These are phyloP conservation scores for Polyporus arcularius DNA, from an alignment of 768 basidiomycete species.

Conservation along the genomic window DNA sequence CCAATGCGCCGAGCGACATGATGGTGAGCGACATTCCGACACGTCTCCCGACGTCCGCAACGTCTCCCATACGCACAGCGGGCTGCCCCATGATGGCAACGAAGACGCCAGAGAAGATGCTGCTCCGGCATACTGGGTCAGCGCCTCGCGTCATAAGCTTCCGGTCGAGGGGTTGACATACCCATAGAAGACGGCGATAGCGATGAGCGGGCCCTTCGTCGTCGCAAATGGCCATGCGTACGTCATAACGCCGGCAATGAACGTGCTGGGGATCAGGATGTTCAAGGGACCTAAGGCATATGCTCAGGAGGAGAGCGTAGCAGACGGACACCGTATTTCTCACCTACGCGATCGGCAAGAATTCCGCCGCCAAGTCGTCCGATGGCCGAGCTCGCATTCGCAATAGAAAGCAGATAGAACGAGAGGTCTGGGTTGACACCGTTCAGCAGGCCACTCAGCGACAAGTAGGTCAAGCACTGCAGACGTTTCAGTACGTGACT, in stretches of 20 bases:
- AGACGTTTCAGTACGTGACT: background rate
- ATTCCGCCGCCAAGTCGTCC: conserved; percentile 60
- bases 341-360: conserved; percentile 45
- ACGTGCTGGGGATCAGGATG: conserved; percentile 64
- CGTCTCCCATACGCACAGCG: conserved; percentile 59
- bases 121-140: conserved; percentile 22
- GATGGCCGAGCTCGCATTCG: conserved; percentile 64
- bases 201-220: conserved; percentile 46
- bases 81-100: conserved; percentile 58
- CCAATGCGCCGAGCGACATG: conserved; percentile 60
- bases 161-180: conserved; percentile 29
- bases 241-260: conserved; percentile 58
- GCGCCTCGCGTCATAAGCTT: too few species aligned
- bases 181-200: conserved; percentile 66
- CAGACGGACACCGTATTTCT: background rate
- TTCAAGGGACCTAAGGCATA: conserved; percentile 57
- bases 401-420: conserved; percentile 68
- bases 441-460: conserved; percentile 51
- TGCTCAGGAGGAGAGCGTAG: background rate
- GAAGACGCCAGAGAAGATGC: conserved; percentile 63
- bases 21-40: conserved; percentile 66
- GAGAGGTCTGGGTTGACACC: conserved; percentile 53
- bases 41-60: conserved; percentile 62
- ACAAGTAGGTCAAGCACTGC: conserved; percentile 51
- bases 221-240: conserved; percentile 71